Percentiles rank a stretch among this genome's conserved stretches.
Conservation (phyloP, 768 basidiomycete genomes). For the Termitomyces sp. region DNA sequence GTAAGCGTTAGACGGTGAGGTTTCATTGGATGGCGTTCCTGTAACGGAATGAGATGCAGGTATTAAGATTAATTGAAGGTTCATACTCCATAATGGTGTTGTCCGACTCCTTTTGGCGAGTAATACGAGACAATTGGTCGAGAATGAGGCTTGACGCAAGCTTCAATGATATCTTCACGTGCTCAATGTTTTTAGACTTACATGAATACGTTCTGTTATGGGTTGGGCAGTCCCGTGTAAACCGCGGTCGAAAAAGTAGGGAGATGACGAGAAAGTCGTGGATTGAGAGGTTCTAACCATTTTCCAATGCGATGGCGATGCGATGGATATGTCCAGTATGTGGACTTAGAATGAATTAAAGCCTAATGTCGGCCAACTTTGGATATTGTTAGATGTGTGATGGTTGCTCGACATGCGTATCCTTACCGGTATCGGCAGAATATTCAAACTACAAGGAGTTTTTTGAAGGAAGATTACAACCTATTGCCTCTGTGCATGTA, state of each 20-base stretch:
- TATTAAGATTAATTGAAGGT: too few relatives aligned
- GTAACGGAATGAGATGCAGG: neutral
- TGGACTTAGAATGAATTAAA: neutral
- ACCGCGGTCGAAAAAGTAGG: constrained; percentile 77
- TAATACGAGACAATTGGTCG: constrained; percentile 94
- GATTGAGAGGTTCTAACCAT: constrained; percentile 42
- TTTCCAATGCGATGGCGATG: neutral
- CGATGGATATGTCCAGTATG: too few relatives aligned
- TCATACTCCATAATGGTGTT: constrained; percentile 93
- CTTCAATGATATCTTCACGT: neutral
- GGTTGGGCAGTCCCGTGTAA: constrained; percentile 66
- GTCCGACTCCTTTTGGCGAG: constrained; percentile 89
- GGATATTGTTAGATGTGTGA: neutral
- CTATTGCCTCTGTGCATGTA: neutral
- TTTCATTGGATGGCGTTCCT: constrained; percentile 99
- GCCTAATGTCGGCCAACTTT: neutral
- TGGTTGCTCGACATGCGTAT: neutral
- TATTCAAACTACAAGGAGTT: neutral
- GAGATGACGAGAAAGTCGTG: constrained; percentile 63
- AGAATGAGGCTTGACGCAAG: constrained; percentile 56
- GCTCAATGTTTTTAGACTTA: constrained; percentile 27
- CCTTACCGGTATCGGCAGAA: neutral
- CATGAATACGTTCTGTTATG: constrained; percentile 74
- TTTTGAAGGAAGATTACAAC: neutral
- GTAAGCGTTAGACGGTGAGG: constrained; percentile 94